phyloP scores from a whole-genome alignment of 352 stramenopile species.

The Globisporangium nagaii region DNA sequence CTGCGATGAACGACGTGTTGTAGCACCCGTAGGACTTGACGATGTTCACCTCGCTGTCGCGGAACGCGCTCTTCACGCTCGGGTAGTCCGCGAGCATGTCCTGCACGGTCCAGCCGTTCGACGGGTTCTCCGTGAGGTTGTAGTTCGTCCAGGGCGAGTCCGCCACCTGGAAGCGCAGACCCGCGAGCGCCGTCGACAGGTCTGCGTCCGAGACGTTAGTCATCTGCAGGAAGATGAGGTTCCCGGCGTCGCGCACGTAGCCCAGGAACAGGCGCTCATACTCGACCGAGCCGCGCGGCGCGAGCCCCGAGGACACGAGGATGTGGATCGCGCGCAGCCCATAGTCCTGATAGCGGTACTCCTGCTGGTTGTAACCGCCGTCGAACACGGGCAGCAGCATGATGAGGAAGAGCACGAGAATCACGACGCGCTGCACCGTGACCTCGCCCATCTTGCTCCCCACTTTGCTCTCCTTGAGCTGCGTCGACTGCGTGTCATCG shows the following conservation, averaged over 20 bases:
- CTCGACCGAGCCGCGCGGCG: slow-evolving; percentile 28
- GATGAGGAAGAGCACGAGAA: slow-evolving; percentile 87
- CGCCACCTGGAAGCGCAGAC: slow-evolving; percentile 42
- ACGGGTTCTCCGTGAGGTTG: slow-evolving; percentile 52
- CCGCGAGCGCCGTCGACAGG: slow-evolving; percentile 23
- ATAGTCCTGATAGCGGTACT: slow-evolving; percentile 85
- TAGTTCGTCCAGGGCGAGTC: slow-evolving; percentile 30
- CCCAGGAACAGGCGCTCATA: slow-evolving; percentile 54
- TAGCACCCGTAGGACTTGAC: slow-evolving; percentile 77
- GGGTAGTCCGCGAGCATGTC: slow-evolving; percentile 36
- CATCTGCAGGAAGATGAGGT: slow-evolving; percentile 53
- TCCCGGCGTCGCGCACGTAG: slow-evolving; percentile 57
- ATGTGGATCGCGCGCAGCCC: slow-evolving; percentile 73
- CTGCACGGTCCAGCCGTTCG: slow-evolving; percentile 41
- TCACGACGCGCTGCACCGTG: slow-evolving; percentile 79
- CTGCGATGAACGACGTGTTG: slow-evolving; percentile 51
- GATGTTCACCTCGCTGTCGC: slow-evolving; percentile 59
- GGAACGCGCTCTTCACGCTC: slow-evolving; percentile 33
- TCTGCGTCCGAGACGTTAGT: slow-evolving; percentile 40
- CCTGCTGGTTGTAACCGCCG: slow-evolving; percentile 63
- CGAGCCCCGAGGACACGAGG: slow-evolving; percentile 47
- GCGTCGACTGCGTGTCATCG: slow-evolving; percentile 18
- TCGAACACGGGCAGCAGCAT: slow-evolving; percentile 87
- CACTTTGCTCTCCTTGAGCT: slow-evolving; percentile 84
- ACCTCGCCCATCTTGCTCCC: slow-evolving; percentile 88